Percentiles rank a stretch among this genome's conserved stretches.
These are phyloP conservation scores for Russula sp. DNA, from an alignment of 768 basidiomycete species.

Conservation along the genomic window DNA sequence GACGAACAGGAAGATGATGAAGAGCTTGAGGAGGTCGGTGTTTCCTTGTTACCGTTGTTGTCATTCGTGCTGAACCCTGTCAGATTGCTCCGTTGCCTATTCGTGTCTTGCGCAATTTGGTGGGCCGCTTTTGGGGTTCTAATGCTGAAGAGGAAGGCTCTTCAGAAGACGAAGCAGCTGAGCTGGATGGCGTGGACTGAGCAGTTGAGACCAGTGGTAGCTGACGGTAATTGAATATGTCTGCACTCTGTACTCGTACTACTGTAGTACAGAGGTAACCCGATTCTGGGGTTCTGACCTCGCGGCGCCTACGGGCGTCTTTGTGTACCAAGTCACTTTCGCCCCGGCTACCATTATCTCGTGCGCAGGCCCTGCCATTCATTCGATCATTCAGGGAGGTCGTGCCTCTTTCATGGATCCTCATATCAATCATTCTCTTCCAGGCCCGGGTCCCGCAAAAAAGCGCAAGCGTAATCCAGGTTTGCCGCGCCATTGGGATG, in stretches of 20 bases:
- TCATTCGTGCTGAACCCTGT: slow-evolving; percentile 2
- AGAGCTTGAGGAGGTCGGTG: slow-evolving; percentile 23
- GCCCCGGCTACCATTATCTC: too few species aligned
- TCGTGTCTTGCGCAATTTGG: slow-evolving; percentile 29
- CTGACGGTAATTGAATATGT: neutral
- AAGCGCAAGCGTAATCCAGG: slow-evolving; percentile 25
- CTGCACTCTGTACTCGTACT: too few species aligned
- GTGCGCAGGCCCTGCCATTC: neutral
- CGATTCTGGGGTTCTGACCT: slow-evolving; percentile 17
- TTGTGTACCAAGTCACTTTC: neutral
- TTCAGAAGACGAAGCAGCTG: slow-evolving; percentile 20
- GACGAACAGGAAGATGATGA: slow-evolving; percentile 24
- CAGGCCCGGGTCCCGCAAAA: slow-evolving; percentile 25
- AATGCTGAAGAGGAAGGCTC: slow-evolving; percentile 19
- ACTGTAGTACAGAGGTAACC: slow-evolving; percentile 11
- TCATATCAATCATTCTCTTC: slow-evolving; percentile 21
- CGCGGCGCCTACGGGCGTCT: too few species aligned
- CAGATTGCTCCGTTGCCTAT: slow-evolving; percentile 26
- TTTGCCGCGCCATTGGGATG: slow-evolving; percentile 45
- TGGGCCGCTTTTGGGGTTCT: slow-evolving; percentile 26
- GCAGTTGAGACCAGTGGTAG: neutral
- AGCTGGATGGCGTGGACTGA: slow-evolving; percentile 25
- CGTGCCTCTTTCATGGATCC: slow-evolving; percentile 17
- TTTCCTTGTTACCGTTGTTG: neutral
- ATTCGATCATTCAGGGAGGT: slow-evolving; percentile 25